A percentile compares a stretch with the other conserved stretches of the same genome.
phyloP scores from a whole-genome alignment of 2,329 filamentous ascomycete genomes.

The Colletotrichum sp. region DNA sequence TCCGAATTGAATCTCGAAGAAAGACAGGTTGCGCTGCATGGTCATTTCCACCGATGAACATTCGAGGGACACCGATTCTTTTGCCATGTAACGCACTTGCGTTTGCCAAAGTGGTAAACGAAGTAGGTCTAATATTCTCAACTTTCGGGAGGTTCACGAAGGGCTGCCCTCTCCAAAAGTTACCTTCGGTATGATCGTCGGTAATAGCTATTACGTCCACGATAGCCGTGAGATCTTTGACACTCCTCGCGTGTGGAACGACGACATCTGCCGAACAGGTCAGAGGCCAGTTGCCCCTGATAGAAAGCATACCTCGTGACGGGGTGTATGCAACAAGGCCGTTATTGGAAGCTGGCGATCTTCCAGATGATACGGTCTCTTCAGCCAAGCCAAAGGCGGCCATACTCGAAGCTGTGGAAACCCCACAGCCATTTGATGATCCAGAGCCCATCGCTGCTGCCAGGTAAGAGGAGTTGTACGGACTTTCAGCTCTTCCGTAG shows the following conservation, averaged over 20 bases:
- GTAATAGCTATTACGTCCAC: not conserved
- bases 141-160: not conserved
- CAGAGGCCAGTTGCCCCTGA: not conserved
- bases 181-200: not conserved
- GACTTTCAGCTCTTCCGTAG: not conserved
- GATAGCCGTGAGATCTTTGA: not conserved
- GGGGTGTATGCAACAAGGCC: not conserved
- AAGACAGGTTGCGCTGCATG: not conserved
- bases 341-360: not conserved
- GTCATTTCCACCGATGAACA: not conserved
- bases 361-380: not conserved
- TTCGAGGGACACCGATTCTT: not conserved
- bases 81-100: not conserved
- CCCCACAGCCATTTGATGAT: not conserved
- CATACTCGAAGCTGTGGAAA: not conserved
- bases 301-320: not conserved
- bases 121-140: not conserved
- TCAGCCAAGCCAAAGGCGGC: not conserved
- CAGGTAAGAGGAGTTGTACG: not conserved
- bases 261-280: not conserved
- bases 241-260: not conserved
- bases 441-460: not conserved
- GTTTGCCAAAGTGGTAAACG: not conserved
- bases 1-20: not conserved
- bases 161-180: not conserved